phyloP scores from a whole-genome alignment of 768 basidiomycete species.

The Tricholoma flavovirens region DNA sequence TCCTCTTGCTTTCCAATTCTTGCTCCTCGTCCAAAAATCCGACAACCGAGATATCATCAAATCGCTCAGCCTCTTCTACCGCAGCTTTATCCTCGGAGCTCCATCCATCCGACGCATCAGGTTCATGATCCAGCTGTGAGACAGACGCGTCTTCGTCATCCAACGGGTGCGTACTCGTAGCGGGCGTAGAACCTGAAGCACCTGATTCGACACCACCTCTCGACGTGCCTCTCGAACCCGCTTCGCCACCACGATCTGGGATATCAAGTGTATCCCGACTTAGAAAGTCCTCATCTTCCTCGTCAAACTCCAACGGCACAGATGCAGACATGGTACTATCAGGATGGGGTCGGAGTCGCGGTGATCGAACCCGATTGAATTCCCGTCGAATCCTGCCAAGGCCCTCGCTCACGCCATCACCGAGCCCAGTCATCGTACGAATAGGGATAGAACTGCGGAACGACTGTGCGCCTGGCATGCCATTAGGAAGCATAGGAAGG shows the following conservation, averaged over 20 bases:
- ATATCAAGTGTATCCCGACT: not conserved
- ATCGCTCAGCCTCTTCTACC: constrained; percentile 45
- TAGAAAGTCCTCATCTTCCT: constrained; percentile 61
- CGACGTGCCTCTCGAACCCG: not conserved
- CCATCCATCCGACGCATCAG: not conserved
- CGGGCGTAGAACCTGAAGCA: not conserved
- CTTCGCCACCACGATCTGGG: not conserved
- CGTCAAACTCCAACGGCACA: constrained; percentile 57
- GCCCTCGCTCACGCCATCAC: constrained; percentile 57
- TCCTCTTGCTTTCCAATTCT: not conserved
- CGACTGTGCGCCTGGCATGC: constrained; percentile 34
- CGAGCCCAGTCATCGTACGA: constrained; percentile 44
- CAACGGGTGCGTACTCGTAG: not conserved
- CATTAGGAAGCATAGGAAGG: constrained; percentile 83
- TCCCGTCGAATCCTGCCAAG: constrained; percentile 54
- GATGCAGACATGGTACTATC: constrained; percentile 23
- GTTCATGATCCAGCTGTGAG: not conserved
- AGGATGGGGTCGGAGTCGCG: constrained; percentile 25
- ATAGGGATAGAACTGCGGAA: constrained; percentile 54
- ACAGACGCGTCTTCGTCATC: constrained; percentile 11
- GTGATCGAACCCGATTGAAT: constrained; percentile 46
- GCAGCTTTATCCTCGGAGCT: constrained; percentile 27
- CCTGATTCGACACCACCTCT: not conserved
- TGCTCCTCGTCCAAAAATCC: constrained; percentile 38
- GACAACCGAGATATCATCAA: constrained; percentile 41